These are phyloP conservation scores for Peronospora farinosa DNA, from an alignment of 352 stramenopile species.

Conservation along the genomic window DNA sequence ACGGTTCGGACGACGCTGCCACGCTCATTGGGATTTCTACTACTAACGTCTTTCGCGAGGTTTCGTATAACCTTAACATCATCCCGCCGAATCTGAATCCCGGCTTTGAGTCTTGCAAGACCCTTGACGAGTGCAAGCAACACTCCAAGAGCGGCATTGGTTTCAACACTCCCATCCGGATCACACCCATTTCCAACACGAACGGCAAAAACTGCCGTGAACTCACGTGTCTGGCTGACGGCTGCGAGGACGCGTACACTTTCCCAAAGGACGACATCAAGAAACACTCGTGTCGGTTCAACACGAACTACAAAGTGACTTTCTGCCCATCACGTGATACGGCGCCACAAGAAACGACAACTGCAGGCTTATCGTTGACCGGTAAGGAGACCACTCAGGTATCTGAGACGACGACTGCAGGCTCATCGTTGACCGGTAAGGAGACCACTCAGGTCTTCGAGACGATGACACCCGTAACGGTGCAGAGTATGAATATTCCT, in stretches of 20 bases:
- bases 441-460: conserved; percentile 1
- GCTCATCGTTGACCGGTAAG: conserved; percentile 1
- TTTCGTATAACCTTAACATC: conserved; percentile 71
- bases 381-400: too few species aligned
- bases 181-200: conserved; percentile 50
- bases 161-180: conserved; percentile 63
- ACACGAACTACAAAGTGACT: conserved; percentile 59
- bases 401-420: conserved; percentile 17
- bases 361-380: too few species aligned
- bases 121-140: conserved; percentile 60
- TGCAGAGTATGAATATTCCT: conserved; percentile 2
- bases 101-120: conserved; percentile 53
- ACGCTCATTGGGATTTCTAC: conserved; percentile 66
- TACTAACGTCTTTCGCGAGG: conserved; percentile 42
- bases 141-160: conserved; percentile 45
- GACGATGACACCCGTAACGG: conserved; percentile 9
- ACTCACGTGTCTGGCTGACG: conserved; percentile 48
- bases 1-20: conserved; percentile 47
- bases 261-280: conserved; percentile 68
- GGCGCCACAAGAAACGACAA: conserved; percentile 8
- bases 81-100: conserved; percentile 52
- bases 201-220: conserved; percentile 54
- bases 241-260: conserved; percentile 60
- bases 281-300: conserved; percentile 55
- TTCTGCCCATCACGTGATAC: conserved; percentile 45